These are phyloP conservation scores for Candolleomyces efflorescens DNA, from an alignment of 768 basidiomycete species.

Conservation along the genomic window DNA sequence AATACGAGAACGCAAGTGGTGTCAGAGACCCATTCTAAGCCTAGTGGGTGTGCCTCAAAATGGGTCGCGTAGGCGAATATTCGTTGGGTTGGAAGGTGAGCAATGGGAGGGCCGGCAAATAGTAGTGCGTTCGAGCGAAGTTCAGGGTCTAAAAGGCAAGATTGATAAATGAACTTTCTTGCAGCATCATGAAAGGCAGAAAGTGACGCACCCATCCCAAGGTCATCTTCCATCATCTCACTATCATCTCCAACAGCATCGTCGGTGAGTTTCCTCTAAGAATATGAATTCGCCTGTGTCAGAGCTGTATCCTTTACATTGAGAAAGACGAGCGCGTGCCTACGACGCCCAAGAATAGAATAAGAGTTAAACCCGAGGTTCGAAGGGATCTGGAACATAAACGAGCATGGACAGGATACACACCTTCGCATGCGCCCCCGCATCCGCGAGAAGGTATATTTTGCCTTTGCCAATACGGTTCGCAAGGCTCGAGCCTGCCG, in stretches of 20 bases:
- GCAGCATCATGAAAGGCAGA: not conserved
- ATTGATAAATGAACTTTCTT: not conserved
- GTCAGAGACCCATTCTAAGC: conserved; percentile 85
- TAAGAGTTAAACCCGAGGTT: conserved; percentile 15
- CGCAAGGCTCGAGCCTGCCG: conserved; percentile 41
- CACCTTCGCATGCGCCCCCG: conserved; percentile 73
- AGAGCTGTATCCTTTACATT: not conserved
- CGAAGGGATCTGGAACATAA: conserved; percentile 25
- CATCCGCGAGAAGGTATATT: conserved; percentile 75
- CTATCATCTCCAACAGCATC: conserved; percentile 20
- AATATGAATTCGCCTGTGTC: not conserved
- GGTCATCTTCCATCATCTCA: conserved; percentile 24
- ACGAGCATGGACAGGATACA: conserved; percentile 36
- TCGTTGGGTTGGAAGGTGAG: conserved; percentile 68
- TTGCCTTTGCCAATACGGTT: conserved; percentile 69
- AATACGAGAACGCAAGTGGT: conserved; percentile 80
- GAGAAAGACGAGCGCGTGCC: not conserved
- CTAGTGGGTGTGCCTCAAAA: conserved; percentile 70
- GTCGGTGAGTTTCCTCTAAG: not conserved
- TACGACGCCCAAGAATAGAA: no score
- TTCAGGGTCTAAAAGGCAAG: conserved; percentile 32
- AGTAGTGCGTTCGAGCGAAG: conserved; percentile 66
- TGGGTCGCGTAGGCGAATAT: conserved; percentile 82
- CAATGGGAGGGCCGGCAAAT: conserved; percentile 67
- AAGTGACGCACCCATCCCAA: conserved; percentile 26